These are phyloP conservation scores for Verticillium alfalfae DNA, from an alignment of 2,329 filamentous ascomycete genomes.

Conservation along the genomic window DNA sequence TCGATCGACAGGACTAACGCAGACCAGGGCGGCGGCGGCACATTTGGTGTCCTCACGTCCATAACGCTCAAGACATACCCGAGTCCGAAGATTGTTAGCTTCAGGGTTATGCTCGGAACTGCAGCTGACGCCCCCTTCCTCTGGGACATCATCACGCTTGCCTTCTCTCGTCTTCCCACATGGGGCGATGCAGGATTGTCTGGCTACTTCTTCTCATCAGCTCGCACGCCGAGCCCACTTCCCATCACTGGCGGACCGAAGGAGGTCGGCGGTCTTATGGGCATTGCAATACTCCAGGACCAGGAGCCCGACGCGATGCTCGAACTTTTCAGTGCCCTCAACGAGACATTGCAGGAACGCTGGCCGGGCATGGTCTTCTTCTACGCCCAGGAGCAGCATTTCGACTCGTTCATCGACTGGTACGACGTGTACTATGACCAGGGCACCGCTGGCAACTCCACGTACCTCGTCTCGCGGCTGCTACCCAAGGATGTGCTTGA, in stretches of 20 bases:
- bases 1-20: not conserved
- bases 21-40: slow-evolving; percentile 50
- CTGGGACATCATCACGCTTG: slow-evolving; percentile 20
- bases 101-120: slow-evolving; percentile 15
- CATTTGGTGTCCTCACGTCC: slow-evolving; percentile 54
- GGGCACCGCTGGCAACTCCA: slow-evolving; percentile 24
- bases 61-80: slow-evolving; percentile 49
- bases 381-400: slow-evolving; percentile 10
- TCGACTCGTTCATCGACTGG: slow-evolving; percentile 29
- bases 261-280: slow-evolving; percentile 64
- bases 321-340: slow-evolving; percentile 24
- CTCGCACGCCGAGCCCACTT: slow-evolving; percentile 25
- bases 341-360: slow-evolving; percentile 29
- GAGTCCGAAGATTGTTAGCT: slow-evolving; percentile 21
- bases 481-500: slow-evolving; percentile 30
- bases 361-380: slow-evolving; percentile 24
- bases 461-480: slow-evolving; percentile 36
- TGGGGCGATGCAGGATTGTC: slow-evolving; percentile 46
- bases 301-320: slow-evolving; percentile 16
- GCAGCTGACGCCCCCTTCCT: slow-evolving; percentile 21
- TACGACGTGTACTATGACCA: slow-evolving; percentile 29
- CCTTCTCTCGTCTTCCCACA: slow-evolving; percentile 32
- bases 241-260: slow-evolving; percentile 22
- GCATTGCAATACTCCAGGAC: slow-evolving; percentile 60
- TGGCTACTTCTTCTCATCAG: slow-evolving; percentile 32